Evolutionary conservation across 176 grass and related monocot species (phyloP).

Genomic region (Dendrocalamus sinicus): DNA sequence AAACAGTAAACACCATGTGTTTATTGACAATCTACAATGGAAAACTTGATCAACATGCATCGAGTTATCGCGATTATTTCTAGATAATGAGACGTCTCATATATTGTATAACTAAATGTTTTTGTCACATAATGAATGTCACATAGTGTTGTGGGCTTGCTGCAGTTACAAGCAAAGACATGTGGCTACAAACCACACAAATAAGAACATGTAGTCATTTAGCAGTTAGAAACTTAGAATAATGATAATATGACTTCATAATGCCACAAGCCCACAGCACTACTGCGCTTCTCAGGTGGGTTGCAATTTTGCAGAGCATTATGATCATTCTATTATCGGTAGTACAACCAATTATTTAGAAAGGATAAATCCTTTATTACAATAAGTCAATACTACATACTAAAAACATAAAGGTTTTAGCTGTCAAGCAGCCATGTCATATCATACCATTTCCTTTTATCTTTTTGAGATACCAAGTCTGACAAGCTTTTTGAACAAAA

Average conservation of each 20-base stretch:
- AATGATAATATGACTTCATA: background rate
- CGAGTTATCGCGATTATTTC: no score
- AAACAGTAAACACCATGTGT: no score
- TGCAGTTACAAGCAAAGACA: no score
- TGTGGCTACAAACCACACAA: background rate
- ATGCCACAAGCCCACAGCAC: background rate
- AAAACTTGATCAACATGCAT: no score
- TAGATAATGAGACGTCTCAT: no score
- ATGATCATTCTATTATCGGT: background rate
- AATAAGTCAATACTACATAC: background rate
- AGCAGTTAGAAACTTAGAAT: background rate
- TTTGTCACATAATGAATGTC: no score
- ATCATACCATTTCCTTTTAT: slow-evolving; percentile 7
- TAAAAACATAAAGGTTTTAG: background rate
- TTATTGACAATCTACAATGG: no score
- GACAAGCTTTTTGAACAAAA: background rate
- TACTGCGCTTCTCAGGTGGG: background rate
- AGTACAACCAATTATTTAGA: background rate
- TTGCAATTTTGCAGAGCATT: background rate
- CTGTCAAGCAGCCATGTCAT: slow-evolving; percentile 19
- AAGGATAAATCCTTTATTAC: slow-evolving; percentile 9
- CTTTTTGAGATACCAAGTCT: background rate
- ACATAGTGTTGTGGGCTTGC: no score
- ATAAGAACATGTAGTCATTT: background rate
- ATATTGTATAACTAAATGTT: no score